Base-by-base conservation (phyloP, 2,329 filamentous ascomycete genomes). In the Alternaria burnsii region DNA sequence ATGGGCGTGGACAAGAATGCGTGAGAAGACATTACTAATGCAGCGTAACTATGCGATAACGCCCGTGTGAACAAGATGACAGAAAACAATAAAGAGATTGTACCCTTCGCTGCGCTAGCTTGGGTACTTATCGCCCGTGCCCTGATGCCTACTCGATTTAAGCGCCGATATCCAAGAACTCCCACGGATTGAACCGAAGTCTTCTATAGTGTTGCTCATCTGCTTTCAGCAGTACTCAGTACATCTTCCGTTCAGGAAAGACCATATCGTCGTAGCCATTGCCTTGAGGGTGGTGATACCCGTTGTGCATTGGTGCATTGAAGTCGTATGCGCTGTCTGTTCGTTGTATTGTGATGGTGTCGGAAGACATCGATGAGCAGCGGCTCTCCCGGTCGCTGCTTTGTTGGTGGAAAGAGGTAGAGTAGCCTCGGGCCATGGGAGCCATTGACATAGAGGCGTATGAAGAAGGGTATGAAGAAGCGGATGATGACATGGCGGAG, bases 201-300 rank as follows among this genome's bases (percentile, higher is more conserved):
- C 18, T 26, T 44, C 26, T 7, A 43, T 38, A 22, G 20, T 34
- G 18, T 30, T 58, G 43, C 47, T 18, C 9, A 26, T 40, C 14
- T 22, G 30, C 10, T 7, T 10, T 43, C 5, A 10, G 18, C 7
- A 12, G 9, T 22, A 11, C 9, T 66, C 43, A 78, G 60, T 74
- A 78, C 53, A 77, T 63, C 48, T 71, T 76, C 40, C 75, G 70
- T 56, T 78, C 76, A 1, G 76, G 75, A 48, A 78, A 78, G 20
- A 76, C 74, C 66, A 74, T 73, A 53, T 78, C 75, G 44, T 74
- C 72, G 61, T 76, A 78, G 9, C 68, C 69, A 41, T 55, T 63
- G 34, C 57, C 58, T 44, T 71, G 72, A 14, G 61, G 53, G 41
- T 71, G 61, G 55, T 72, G 62, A 54, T 71, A 75, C 5, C 57